Evolutionary conservation across 257 asterid species (phyloP), one percentile per base, ranked within the genome.

Genomic region (Paulownia fortunei): DNA sequence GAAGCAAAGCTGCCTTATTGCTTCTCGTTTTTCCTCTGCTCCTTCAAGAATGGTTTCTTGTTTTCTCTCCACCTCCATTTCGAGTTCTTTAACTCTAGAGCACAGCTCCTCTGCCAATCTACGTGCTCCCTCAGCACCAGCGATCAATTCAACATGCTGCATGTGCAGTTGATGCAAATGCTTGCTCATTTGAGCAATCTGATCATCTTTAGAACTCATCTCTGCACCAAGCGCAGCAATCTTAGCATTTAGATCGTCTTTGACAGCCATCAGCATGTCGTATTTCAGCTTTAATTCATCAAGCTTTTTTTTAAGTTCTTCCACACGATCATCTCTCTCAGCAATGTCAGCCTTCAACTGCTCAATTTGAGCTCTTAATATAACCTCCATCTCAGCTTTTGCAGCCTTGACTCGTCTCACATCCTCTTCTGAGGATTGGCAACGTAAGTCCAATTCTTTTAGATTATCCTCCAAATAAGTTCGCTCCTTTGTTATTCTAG

Each of bases 1-100:
- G 83, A 91, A 68, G 80, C 96, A 91, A 6, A 94, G 92, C 76
- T 94, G 98, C 78, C 98, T 91, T 70, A 94, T 94, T 3, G 97
- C 99, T 68, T 94, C 96, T 10, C 98, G 82, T 82, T 94, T 94
- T 82, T 85, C 97, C 86, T 94, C 96, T 0, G 90, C 97, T 24
- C 94, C 96, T 86, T 92, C 91, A 55, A 76, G 42, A 12, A 92
- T 89, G 3, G 34, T 51, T 56, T 89, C 94, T 34, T 78, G 76
- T 72, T 89, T 89, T 72, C 77, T 85, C 75, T 88, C 81, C 12
- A 91, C 82, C 10, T 90, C 92, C 11, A 2, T 21, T 84, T 90
- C 96, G 65, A 91, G 79, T 56, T 87, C 99, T 76, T 66, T 76
- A 12, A 87, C 88, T 59, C 86, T 90, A 19, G 76, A 76, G 18